Percentiles rank a stretch among this genome's conserved stretches.
Evolutionary conservation across 2,329 filamentous ascomycete species (phyloP).

Genomic region (Pseudovirgaria hyperparasitica): DNA sequence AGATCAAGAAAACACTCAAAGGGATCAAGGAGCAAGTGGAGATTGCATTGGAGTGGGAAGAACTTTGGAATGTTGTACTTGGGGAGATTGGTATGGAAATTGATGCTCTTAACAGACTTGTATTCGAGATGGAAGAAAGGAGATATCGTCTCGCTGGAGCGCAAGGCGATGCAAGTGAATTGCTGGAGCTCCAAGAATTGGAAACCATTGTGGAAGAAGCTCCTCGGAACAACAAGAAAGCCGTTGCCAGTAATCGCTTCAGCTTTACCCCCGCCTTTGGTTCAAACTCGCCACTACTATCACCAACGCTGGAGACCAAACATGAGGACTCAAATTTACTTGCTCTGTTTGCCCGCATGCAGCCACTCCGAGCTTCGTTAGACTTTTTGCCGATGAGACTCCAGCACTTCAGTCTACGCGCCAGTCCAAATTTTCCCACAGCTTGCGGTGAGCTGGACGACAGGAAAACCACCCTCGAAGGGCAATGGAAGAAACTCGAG

Average conservation of each 20-base stretch:
- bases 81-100: constrained; percentile 88
- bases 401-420: constrained; percentile 71
- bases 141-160: constrained; percentile 55
- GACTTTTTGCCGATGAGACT: constrained; percentile 94
- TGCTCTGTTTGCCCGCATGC: constrained; percentile 87
- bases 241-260: constrained; percentile 49
- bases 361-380: constrained; percentile 79
- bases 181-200: constrained; percentile 71
- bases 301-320: constrained; percentile 39
- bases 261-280: constrained; percentile 49
- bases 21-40: constrained; percentile 83
- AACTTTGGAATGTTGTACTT: constrained; percentile 86
- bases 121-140: constrained; percentile 97
- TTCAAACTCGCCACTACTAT: constrained; percentile 47
- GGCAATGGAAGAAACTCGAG: constrained; percentile 78
- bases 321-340: constrained; percentile 82
- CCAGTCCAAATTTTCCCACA: constrained; percentile 68
- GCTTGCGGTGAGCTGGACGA: constrained; percentile 81
- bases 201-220: constrained; percentile 89
- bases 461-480: constrained; percentile 61
- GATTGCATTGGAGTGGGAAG: constrained; percentile 97
- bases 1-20: constrained; percentile 65
- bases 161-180: constrained; percentile 50
- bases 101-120: constrained; percentile 62
- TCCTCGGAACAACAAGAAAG: constrained; percentile 43